Base-by-base conservation (phyloP, 441 rosid species). In the Mallotus japonicus region DNA sequence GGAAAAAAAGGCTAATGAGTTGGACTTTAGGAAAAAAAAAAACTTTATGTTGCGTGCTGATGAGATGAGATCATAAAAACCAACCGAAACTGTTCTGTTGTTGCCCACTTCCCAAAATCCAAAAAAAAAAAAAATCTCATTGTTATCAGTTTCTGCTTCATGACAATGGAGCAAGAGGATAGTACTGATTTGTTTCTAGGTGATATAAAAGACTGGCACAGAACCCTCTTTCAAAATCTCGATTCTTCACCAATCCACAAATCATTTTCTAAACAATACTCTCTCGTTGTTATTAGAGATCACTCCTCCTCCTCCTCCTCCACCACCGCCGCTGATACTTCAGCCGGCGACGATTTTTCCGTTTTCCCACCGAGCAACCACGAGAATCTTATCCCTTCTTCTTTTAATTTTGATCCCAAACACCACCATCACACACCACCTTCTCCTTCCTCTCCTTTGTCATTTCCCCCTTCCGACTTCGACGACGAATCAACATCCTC, bases 311-410 rank as follows among this genome's bases (percentile, higher is more conserved):
- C 32, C 3, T 28, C 32, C 32, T 28, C 32, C 32, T 28, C 32
- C 32, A 28, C 28, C 62, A 47, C 44, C 50, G 13, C 58, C 28
- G 12, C 40, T 13, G 20, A 16, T 13, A 20, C 1, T 47, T 3
- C n/a, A 17, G 16, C 12, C 54, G 61, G 47, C 47, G 74, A 74
- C 22, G 83, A 81, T 53, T 69, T 17, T 68, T 17, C 84, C 69
- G 64, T 92, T 32, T 92, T 92, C 80, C 97, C 94, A 42, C 97
- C 94, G 11, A 71, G 80, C 76, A 80, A 86, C 78, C 98, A 90
- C 49, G 98, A 92, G 78, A 90, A 92, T 83, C 92, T 92, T 77
- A 1, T 10, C 5, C 77, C 79, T 11, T 67, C 71, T 34, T 37
- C 20, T 46, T 75, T 55, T 65, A 69, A 72, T 56, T 40, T 13